Percentiles rank a stretch among this genome's conserved stretches.
phyloP scores from a whole-genome alignment of 1,284 basidiomycete genomes.

The Ceratorhiza oryzae-sativae region DNA sequence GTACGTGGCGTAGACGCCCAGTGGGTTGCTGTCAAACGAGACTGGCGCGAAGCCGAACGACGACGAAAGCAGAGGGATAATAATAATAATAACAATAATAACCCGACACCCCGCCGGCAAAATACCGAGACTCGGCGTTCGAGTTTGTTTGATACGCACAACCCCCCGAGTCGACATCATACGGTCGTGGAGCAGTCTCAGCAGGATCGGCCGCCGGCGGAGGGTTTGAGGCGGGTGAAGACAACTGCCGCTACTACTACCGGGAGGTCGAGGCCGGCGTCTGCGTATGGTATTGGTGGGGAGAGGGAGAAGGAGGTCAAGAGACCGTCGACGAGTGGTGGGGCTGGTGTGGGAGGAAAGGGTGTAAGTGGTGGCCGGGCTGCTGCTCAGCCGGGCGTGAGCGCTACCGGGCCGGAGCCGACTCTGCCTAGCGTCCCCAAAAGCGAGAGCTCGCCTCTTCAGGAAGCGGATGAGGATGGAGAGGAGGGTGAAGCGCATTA shows the following conservation, averaged over 20 bases:
- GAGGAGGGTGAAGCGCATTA: constrained; percentile 40
- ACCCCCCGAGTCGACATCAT: constrained; percentile 2
- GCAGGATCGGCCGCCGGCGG: constrained; percentile 46
- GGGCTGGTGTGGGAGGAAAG: background rate
- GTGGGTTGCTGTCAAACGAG: constrained; percentile 43
- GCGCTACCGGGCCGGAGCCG: background rate
- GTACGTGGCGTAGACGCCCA: constrained; percentile 43
- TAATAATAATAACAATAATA: no score
- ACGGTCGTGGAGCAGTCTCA: constrained; percentile 55
- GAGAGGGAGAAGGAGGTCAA: constrained; percentile 4
- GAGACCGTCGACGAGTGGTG: constrained; percentile 6
- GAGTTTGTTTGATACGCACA: background rate
- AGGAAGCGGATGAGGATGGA: constrained; percentile 48
- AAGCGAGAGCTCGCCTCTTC: background rate
- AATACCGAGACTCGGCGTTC: background rate
- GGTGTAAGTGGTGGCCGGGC: background rate
- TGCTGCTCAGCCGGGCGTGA: background rate
- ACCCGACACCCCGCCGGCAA: constrained; percentile 45
- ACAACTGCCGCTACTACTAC: constrained; percentile 42
- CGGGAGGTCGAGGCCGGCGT: constrained; percentile 31
- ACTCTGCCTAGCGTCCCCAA: background rate
- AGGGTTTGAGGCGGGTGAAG: constrained; percentile 42
- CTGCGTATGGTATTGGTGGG: constrained; percentile 38
- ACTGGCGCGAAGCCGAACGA: constrained; percentile 40
- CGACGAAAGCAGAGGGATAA: constrained; percentile 36